Base-by-base conservation (phyloP, 768 basidiomycete species). In the Multifurca ochricompacta region DNA sequence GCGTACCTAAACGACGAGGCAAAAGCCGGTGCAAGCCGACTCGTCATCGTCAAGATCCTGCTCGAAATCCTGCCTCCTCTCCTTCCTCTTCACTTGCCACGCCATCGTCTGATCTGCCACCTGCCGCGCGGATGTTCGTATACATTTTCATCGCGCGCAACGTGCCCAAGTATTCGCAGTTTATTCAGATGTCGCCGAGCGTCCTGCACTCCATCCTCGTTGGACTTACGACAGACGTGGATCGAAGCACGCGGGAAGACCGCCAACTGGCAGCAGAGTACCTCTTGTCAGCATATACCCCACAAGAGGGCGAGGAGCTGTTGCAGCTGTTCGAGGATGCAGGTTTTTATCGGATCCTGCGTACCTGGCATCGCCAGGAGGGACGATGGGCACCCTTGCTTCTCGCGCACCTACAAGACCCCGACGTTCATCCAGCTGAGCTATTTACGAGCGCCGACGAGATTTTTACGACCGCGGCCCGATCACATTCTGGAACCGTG, bases 61-160 rank as follows among this genome's bases (percentile, higher is more conserved):
- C 76, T 93, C 53, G 92, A 97, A 64, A 82, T 94, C 32, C 61
- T 85, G 56, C 56, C 25, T 51, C 54, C 41, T 43, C 48, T 6
- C 34, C 54, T 2, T n/a, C 48, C 11, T 25, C 48, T 7, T 25
- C 31, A 2, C 28, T 31, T 0, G n/a, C 41, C 11, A 19, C 32
- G 2, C 73, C 80, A 5, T 66, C 71, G 48, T 74, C 78, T 21
- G 73, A 75, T 45, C 69, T 92, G 25, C 70, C 80, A 0, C 68
- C 78, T 27, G 68, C 76, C 36, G 91, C 90, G 65, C 70, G 73
- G 54, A 92, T 89, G 3, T 89, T 99, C 67, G 77, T 95, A 46
- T 83, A 94, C 65, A 98, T 99, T 57, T 99, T 99, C 69, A 78
- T 98, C 53, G 91, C 96, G 3, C 85, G 94, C 54, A 99, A 98